phyloP scores from a whole-genome alignment of 129 eudicot species.

The Tagetes patula region DNA sequence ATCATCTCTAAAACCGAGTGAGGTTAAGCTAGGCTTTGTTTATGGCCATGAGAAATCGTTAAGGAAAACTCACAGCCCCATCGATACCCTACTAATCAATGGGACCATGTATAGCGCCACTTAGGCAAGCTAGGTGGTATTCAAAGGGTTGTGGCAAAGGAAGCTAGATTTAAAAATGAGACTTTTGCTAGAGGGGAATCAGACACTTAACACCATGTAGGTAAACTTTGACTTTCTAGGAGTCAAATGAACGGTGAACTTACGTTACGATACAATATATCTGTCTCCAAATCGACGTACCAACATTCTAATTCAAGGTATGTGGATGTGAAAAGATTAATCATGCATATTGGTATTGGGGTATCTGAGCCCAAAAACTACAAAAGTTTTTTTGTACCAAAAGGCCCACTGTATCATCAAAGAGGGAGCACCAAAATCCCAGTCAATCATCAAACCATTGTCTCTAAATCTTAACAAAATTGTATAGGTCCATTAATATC shows the following conservation, averaged over 20 bases:
- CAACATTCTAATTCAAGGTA: background rate
- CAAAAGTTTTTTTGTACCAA: background rate
- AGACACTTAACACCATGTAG: background rate
- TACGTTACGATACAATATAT: slow-evolving; percentile 1
- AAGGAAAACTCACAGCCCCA: background rate
- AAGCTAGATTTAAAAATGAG: background rate
- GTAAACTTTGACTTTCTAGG: background rate
- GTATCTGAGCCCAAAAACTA: background rate
- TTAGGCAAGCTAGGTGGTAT: background rate
- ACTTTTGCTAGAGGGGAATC: background rate
- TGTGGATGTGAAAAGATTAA: background rate
- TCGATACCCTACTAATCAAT: background rate
- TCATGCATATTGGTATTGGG: background rate
- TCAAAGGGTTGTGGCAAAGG: background rate
- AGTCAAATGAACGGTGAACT: background rate
- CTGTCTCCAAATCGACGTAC: background rate
- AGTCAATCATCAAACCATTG: background rate
- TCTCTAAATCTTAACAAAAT: slow-evolving; percentile 1
- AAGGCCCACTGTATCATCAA: background rate
- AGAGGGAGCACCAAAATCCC: background rate
- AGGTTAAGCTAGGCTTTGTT: background rate
- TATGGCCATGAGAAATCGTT: background rate
- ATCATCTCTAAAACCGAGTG: background rate
- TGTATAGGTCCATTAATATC: background rate
- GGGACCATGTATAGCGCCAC: background rate